Evolutionary conservation across 2,329 filamentous ascomycete genomes (phyloP), one percentile per base, ranked within the genome.

Genomic region (Xylaria sp.): DNA sequence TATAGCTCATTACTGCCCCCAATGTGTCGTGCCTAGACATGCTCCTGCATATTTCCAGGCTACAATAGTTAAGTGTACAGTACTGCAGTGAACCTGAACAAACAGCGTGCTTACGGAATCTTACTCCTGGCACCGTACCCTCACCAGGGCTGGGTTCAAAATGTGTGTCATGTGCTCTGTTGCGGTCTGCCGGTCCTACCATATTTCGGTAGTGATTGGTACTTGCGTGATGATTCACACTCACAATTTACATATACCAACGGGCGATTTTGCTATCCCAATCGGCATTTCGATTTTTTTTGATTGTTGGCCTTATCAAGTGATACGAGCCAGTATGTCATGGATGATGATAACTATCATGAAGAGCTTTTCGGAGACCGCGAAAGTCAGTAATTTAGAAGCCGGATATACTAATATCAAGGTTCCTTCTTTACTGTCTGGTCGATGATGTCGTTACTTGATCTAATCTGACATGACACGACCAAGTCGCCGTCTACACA

Each of bases 401-500:
- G 82, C 87, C 87, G 85, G 84, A 82, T 75, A 69, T 59, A 63
- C 62, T 37, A 31, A 65, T 65, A 71, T 81, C 86, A 81, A 82
- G 86, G 87, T 87, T 87, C 79, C 81, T 78, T 79, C 73, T 71
- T 75, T 76, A 74, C 73, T 77, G 76, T 71, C 65, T 73, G 72
- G 81, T 83, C 80, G 23, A 77, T 84, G 83, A 83, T 77, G 82
- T 81, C 77, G 81, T 84, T 83, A 89, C 87, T 89, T 89, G 87
- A 89, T 89, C 87, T 89, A 89, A 89, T 89, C 87, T 89, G 87
- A 89, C 78, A 81, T 78, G 79, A 73, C 73, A 72, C 65, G 63
- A 70, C 10, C n/a, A 34, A 58, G 58, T 54, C 28, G 25, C 48
- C n/a, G 34, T 39, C 4, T 18, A 28, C 7, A 46, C 13, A 37